Conservation (phyloP, 2,329 filamentous ascomycete species). For the Intubia oerlemansii region DNA sequence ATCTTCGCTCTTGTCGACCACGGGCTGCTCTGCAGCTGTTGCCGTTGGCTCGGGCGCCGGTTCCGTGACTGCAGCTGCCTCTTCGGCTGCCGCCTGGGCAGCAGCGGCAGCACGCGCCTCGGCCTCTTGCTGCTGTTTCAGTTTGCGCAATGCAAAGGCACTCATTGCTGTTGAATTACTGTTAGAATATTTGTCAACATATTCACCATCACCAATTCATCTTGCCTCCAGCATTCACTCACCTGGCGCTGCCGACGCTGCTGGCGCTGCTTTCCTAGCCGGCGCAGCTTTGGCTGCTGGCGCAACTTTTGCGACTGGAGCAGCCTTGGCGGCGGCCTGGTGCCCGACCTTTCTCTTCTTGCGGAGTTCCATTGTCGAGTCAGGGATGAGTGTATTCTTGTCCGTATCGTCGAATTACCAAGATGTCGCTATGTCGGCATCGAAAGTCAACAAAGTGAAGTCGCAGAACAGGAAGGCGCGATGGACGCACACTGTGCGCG, state of each 20-base stretch:
- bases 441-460: too few relatives aligned
- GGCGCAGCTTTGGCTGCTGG: background rate
- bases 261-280: constrained; percentile 3
- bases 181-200: too few relatives aligned
- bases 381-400: too few relatives aligned
- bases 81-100: background rate
- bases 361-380: constrained; percentile 10
- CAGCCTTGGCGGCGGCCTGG: constrained; percentile 14
- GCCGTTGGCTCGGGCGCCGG: background rate
- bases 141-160: constrained; percentile 22
- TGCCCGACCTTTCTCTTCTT: constrained; percentile 20
- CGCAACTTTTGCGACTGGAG: background rate
- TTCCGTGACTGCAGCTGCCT: background rate
- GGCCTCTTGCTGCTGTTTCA: constrained; percentile 12
- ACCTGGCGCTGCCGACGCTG: background rate
- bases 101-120: background rate
- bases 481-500: too few relatives aligned
- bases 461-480: too few relatives aligned
- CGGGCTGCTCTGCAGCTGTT: too few relatives aligned
- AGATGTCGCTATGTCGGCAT: too few relatives aligned
- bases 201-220: too few relatives aligned
- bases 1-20: background rate
- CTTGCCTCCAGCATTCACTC: too few relatives aligned
- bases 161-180: constrained; percentile 19
- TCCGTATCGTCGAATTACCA: too few relatives aligned